A percentile compares a stretch with the other conserved stretches of the same genome.
These are phyloP conservation scores for Pythium phragmiticola DNA, from an alignment of 352 stramenopile genomes.

Conservation along the genomic window DNA sequence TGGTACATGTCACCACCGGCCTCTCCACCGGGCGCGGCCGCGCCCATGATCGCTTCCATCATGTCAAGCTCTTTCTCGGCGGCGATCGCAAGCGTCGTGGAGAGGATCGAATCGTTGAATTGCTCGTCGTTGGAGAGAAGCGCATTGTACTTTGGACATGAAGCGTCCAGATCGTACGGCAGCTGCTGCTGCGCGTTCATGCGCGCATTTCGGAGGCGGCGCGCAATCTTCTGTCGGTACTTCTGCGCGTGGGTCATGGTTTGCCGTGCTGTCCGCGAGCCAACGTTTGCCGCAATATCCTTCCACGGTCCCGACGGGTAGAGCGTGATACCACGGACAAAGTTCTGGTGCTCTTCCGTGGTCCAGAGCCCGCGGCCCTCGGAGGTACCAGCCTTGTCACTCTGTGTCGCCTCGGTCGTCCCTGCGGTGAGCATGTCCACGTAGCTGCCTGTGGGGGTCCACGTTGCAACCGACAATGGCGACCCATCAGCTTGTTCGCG, in stretches of 20 bases:
- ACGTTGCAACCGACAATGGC: conserved; percentile 26
- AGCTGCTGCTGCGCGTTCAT: conserved; percentile 65
- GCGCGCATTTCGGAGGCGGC: conserved; percentile 64
- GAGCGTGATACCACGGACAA: conserved; percentile 76
- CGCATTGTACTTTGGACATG: conserved; percentile 62
- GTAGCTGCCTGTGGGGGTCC: conserved; percentile 24
- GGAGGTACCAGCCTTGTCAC: conserved; percentile 31
- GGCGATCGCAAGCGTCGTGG: conserved; percentile 69
- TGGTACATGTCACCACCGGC: conserved; percentile 32
- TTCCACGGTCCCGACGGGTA: conserved; percentile 78
- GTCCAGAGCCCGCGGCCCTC: conserved; percentile 74
- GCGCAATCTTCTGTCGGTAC: conserved; percentile 82
- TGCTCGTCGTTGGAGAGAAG: conserved; percentile 73
- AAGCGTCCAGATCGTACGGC: conserved; percentile 65
- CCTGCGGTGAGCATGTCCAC: conserved; percentile 28
- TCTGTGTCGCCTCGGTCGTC: conserved; percentile 19
- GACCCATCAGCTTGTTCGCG: conserved; percentile 27
- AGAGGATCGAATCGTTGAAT: conserved; percentile 79
- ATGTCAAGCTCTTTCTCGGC: conserved; percentile 70
- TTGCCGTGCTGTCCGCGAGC: conserved; percentile 67
- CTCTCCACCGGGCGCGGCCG: neutral
- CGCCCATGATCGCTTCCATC: conserved; percentile 40
- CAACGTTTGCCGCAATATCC: conserved; percentile 71
- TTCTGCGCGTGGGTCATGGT: conserved; percentile 86
- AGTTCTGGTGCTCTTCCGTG: conserved; percentile 68